phyloP scores from a whole-genome alignment of 208 protist species.

The Crithidia acanthocephali region DNA sequence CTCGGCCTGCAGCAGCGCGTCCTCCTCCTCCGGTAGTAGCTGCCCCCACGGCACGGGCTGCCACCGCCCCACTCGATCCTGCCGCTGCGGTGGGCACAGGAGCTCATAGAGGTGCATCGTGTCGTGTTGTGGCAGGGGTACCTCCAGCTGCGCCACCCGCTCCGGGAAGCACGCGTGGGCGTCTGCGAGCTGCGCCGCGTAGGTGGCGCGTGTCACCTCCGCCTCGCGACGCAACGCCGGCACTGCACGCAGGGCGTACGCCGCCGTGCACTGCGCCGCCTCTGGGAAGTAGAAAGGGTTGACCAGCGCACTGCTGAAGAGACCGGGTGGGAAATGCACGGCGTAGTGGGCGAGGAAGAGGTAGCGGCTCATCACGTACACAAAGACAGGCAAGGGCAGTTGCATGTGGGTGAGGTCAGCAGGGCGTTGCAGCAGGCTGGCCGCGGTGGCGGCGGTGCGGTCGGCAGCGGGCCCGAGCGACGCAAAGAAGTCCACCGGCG shows the following conservation, averaged over 20 bases:
- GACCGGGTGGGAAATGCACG: slow-evolving; percentile 46
- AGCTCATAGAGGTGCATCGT: slow-evolving; percentile 31
- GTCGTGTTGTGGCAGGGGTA: slow-evolving; percentile 28
- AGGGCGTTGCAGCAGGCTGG: not conserved
- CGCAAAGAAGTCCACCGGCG: not conserved
- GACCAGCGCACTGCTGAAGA: slow-evolving; percentile 51
- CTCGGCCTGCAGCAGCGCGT: slow-evolving; percentile 32
- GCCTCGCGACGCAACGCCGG: slow-evolving; percentile 29
- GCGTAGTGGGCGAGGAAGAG: slow-evolving; percentile 67
- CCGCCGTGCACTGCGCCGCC: slow-evolving; percentile 28
- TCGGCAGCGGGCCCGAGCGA: not conserved
- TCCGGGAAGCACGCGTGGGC: slow-evolving; percentile 32
- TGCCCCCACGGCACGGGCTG: slow-evolving; percentile 38
- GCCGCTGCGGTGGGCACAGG: slow-evolving; percentile 31
- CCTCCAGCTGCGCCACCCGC: slow-evolving; percentile 15
- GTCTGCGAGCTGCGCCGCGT: slow-evolving; percentile 30
- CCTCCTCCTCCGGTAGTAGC: slow-evolving; percentile 46
- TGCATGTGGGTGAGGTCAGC: slow-evolving; percentile 24
- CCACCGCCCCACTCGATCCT: slow-evolving; percentile 33
- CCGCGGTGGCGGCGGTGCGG: not conserved
- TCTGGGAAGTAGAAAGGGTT: slow-evolving; percentile 55
- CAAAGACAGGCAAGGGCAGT: slow-evolving; percentile 73
- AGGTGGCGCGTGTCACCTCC: slow-evolving; percentile 9
- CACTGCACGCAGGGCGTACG: slow-evolving; percentile 37
- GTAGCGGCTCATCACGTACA: slow-evolving; percentile 75